Evolutionary conservation across 2,329 filamentous ascomycete species (phyloP).

Genomic region (Harringtonia aguacate): DNA sequence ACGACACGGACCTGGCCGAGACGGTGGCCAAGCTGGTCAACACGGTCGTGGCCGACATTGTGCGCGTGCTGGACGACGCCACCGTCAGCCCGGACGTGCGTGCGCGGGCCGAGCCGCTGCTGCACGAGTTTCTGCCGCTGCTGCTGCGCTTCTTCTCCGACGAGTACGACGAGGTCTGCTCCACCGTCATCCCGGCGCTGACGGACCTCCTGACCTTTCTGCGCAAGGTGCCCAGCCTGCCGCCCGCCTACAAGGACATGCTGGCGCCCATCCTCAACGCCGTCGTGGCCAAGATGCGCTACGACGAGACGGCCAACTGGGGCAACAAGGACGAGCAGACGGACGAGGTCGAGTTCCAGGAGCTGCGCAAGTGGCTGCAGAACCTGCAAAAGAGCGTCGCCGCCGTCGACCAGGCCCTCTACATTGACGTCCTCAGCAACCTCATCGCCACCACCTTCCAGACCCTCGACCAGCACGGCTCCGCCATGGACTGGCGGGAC

Average conservation of each 20-base stretch:
- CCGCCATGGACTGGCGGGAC: slow-evolving; percentile 84
- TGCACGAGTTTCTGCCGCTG: slow-evolving; percentile 76
- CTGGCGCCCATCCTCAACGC: slow-evolving; percentile 81
- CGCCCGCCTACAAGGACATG: slow-evolving; percentile 67
- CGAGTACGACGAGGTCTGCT: slow-evolving; percentile 96
- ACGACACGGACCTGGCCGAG: slow-evolving; percentile 93
- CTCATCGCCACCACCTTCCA: slow-evolving; percentile 83
- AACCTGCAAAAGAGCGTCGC: slow-evolving; percentile 89
- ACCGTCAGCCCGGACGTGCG: slow-evolving; percentile 52
- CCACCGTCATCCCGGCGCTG: slow-evolving; percentile 84
- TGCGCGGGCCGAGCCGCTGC: slow-evolving; percentile 66
- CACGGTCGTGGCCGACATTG: slow-evolving; percentile 75
- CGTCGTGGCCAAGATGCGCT: slow-evolving; percentile 92
- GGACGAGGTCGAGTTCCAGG: slow-evolving; percentile 95
- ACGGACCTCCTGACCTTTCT: slow-evolving; percentile 88
- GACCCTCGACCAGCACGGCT: slow-evolving; percentile 61
- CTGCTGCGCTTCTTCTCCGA: slow-evolving; percentile 92
- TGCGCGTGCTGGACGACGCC: slow-evolving; percentile 68
- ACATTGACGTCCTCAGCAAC: slow-evolving; percentile 78
- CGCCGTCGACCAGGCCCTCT: slow-evolving; percentile 76
- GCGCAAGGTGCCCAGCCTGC: slow-evolving; percentile 67
- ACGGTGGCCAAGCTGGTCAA: slow-evolving; percentile 94
- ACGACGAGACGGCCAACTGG: slow-evolving; percentile 90
- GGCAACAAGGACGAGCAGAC: slow-evolving; percentile 90
- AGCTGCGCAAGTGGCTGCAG: slow-evolving; percentile 81